Percentiles rank a stretch among this genome's conserved stretches.
These are phyloP conservation scores for Neonectria faginata DNA, from an alignment of 2,329 filamentous ascomycete species.

Conservation along the genomic window DNA sequence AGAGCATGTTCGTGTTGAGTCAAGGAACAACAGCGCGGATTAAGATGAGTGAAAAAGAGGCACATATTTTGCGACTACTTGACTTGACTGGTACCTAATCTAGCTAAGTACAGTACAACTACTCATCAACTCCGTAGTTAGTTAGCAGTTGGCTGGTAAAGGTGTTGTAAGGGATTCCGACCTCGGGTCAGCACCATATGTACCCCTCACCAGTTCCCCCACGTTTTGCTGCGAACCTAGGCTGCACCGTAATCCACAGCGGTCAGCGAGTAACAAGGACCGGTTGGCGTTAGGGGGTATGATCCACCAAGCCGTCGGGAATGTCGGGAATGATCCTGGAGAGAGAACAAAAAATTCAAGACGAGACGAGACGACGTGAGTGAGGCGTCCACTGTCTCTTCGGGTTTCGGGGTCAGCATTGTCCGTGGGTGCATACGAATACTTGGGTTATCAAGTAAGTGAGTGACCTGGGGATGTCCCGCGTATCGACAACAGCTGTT, in stretches of 20 bases:
- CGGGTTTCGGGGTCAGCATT: not conserved
- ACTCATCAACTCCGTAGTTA: not conserved
- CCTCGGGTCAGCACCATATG: slow-evolving; percentile 26
- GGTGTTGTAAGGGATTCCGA: not conserved
- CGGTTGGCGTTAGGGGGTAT: slow-evolving; percentile 1
- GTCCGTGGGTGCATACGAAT: not conserved
- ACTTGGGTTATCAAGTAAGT: not conserved
- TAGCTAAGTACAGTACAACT: not conserved
- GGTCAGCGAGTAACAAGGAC: not conserved
- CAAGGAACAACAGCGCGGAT: too few relatives aligned
- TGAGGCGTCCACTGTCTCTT: not conserved
- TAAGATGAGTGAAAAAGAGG: not conserved
- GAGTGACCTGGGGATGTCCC: too few relatives aligned
- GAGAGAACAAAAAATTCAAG: too few relatives aligned
- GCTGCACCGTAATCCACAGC: not conserved
- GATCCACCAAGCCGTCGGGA: slow-evolving; percentile 25
- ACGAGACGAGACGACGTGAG: not conserved
- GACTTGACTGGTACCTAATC: too few relatives aligned
- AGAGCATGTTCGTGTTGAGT: too few relatives aligned
- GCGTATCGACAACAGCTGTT: slow-evolving; percentile 1
- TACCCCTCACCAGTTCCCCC: slow-evolving; percentile 29
- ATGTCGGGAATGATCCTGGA: slow-evolving; percentile 8
- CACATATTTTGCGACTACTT: not conserved
- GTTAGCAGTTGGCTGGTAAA: not conserved
- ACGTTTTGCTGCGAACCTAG: slow-evolving; percentile 26